Evolutionary conservation across 805 yeast genomes (phyloP), one percentile per base, ranked within the genome.

Genomic region (Lachancea nothofagi): DNA sequence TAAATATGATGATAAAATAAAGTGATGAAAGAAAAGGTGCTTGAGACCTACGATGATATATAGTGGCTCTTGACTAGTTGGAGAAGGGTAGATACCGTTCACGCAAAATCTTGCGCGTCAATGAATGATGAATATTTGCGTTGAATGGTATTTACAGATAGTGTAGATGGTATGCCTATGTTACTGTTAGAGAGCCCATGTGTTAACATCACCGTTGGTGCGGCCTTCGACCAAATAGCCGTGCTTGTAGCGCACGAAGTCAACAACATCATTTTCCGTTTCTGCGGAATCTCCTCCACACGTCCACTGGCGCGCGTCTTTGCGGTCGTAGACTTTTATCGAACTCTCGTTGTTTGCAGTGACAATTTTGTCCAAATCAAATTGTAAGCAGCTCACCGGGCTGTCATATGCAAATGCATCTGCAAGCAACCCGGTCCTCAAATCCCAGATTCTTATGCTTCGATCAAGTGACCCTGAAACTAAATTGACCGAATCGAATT

Each of bases 151-250:
- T 31, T 31, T 31, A 31, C 34, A 31, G 14, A 31, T 3, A 5
- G n/a, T 31, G 8, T 31, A 5, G 18, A 7, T 7, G 15, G 15
- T 14, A 10, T 6, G 28, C 28, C 14, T 12, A n/a, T 17, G 18
- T 12, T 13, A 9, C 27, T 26, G 32, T 51, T 38, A 68, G 3
- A 69, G 50, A 4, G 87, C 85, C 86, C 88, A 81, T 4, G 78
- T 69, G 19, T 80, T 78, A 19, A 81, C 65, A 18, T 59, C 60
- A 26, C 93, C 93, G 46, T 72, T 72, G 3, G 60, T 54, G 39
- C 83, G 66, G 15, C 87, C 86, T 41, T 78, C 84, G 6, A 81
- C 74, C 39, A 79, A 54, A 55, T 82, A 82, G 1, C 84, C 84
- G 47, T 79, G 79, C 46, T 70, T 71, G 49, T 76, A 78, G 34